Base-by-base conservation (phyloP, 345 rosid genomes). In the Kandelia obovata region DNA sequence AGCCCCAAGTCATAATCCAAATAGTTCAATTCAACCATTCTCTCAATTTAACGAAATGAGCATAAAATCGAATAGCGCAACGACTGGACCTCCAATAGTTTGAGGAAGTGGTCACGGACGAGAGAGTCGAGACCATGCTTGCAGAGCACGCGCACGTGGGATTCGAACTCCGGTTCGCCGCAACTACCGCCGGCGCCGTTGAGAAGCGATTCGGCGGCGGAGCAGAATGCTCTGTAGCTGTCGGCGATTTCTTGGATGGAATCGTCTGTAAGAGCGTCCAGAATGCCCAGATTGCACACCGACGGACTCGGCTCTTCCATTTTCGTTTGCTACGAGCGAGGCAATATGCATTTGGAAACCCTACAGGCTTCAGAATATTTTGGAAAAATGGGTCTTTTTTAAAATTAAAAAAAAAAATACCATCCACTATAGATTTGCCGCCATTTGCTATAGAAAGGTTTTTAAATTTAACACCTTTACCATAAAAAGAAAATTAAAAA, bases 101-200 rank as follows among this genome's bases (percentile, higher is more conserved):
- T 75, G 64, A 93, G 89, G 60, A 89, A 89, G 75, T 86, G 91
- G 67, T 91, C 97, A 53, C 77, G 74, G 64, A 81, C 88, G n/a
- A 91, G 88, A 78, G 91, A 80, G 46, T 77, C 79, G 69, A 94
- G 98, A 30, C 89, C 85, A 62, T 85, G 78, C 37, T 81, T 85
- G 84, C 92, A 88, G 67, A 94, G 97, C 65, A 71, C 31, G 74
- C 53, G 88, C 27, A 85, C 85, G 75, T 81, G 81, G 57, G 87
- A 70, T 39, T 78, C 74, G 56, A 94, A 77, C 73, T 83, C 86
- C 32, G 83, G 62, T 26, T 70, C 81, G 23, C 67, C 71, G 13
- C 85, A 79, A 73, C 68, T 71, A 76, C 80, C 82, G 30, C 76
- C 81, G 51, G 76, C 68, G 55, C 87, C 83, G 55, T 67, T 26